Conservation (phyloP, 2,329 filamentous ascomycete species). For the Claviceps lovelessii region DNA sequence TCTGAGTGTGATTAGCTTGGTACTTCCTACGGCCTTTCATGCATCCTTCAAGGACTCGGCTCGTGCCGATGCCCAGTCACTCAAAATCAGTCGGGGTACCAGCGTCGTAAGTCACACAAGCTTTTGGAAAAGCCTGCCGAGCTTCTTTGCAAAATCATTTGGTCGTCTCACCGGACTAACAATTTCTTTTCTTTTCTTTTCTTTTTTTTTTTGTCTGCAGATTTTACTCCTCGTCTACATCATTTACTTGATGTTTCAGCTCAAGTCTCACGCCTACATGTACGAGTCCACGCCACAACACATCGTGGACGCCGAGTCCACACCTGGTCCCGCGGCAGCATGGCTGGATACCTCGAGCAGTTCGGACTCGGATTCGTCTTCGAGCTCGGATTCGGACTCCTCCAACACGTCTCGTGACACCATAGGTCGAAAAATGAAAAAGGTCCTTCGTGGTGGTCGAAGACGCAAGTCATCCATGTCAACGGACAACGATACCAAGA, state of each 20-base stretch:
- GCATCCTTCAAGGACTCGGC: conserved; percentile 57
- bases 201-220: conserved; percentile 18
- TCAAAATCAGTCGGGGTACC: conserved; percentile 79
- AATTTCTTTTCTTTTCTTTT: background rate
- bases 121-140: background rate
- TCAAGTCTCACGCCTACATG: conserved; percentile 84
- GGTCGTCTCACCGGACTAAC: no score
- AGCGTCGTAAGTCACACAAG: conserved; percentile 50
- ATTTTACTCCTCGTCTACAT: conserved; percentile 69
- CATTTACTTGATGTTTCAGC: conserved; percentile 75
- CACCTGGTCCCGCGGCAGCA: conserved; percentile 69
- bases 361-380: conserved; percentile 37
- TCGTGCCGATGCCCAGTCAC: conserved; percentile 53
- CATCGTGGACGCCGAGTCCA: conserved; percentile 81
- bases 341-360: conserved; percentile 61
- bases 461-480: conserved; percentile 69
- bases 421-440: conserved; percentile 60
- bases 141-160: no score
- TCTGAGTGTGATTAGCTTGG: conserved; percentile 75
- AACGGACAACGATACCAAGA: conserved; percentile 32
- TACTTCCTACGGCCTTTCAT: conserved; percentile 84
- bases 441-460: conserved; percentile 55
- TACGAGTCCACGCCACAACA: conserved; percentile 87
- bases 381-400: conserved; percentile 55
- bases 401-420: conserved; percentile 42